Evolutionary conservation across 2,329 filamentous ascomycete genomes (phyloP).

Genomic region (Macroventuria anomochaeta): DNA sequence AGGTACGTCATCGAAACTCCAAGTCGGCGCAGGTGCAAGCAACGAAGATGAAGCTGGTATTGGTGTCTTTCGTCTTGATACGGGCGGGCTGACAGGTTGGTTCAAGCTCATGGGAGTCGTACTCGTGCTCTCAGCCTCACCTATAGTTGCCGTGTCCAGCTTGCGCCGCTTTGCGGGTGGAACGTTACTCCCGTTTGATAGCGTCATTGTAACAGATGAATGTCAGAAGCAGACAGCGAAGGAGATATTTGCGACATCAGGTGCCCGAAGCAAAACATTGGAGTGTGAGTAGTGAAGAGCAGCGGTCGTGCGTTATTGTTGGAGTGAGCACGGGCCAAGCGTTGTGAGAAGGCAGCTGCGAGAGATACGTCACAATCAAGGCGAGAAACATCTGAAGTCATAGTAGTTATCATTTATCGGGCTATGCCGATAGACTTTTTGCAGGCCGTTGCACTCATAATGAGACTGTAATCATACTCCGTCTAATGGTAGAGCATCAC

Average conservation of each 20-base stretch:
- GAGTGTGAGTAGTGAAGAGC: neutral
- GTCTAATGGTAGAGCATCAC: slow-evolving; percentile 36
- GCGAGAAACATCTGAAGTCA: neutral
- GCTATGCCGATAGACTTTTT: slow-evolving; percentile 27
- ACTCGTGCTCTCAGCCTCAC: neutral
- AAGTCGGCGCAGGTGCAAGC: slow-evolving; percentile 10
- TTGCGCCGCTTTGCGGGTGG: slow-evolving; percentile 40
- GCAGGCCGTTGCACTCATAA: slow-evolving; percentile 23
- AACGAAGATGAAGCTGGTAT: neutral
- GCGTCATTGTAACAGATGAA: slow-evolving; percentile 11
- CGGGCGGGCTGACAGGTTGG: slow-evolving; percentile 41
- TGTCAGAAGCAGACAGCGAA: neutral
- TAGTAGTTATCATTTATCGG: slow-evolving; percentile 29
- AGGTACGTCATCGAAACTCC: slow-evolving; percentile 27
- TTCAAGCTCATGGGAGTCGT: slow-evolving; percentile 1
- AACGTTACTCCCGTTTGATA: slow-evolving; percentile 5
- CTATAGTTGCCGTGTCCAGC: slow-evolving; percentile 10
- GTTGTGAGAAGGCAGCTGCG: neutral
- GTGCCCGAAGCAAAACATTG: no score
- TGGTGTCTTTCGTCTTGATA: slow-evolving; percentile 20
- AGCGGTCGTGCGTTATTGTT: neutral
- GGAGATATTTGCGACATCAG: neutral
- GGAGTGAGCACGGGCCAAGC: neutral
- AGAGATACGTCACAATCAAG: neutral
- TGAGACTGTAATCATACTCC: slow-evolving; percentile 38